phyloP scores from a whole-genome alignment of 441 rosid species.

The Theobroma grandiflorum region DNA sequence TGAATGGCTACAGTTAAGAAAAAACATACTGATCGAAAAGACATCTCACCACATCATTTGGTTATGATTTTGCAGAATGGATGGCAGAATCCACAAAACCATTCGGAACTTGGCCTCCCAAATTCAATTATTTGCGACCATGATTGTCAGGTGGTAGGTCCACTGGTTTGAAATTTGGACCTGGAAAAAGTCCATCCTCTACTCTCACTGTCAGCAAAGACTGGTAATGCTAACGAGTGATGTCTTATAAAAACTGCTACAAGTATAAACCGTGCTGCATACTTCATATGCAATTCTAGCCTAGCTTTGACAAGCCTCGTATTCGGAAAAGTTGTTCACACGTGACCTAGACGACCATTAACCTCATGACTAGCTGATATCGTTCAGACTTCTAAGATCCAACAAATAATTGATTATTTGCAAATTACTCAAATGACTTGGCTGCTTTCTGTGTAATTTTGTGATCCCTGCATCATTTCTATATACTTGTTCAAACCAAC shows the following conservation, averaged over 20 bases:
- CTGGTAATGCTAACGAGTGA: not conserved
- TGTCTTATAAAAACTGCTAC: not conserved
- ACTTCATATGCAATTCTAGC: not conserved
- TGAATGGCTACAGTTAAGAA: not conserved
- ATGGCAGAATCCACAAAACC: conserved; percentile 14
- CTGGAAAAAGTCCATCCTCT: not conserved
- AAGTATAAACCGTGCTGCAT: not conserved
- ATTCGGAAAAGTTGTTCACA: too few species aligned
- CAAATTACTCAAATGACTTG: too few species aligned
- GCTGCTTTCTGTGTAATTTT: not conserved
- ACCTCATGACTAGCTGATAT: too few species aligned
- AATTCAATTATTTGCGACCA: conserved; percentile 36
- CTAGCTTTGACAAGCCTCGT: not conserved
- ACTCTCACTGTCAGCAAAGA: not conserved
- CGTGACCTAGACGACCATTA: too few species aligned
- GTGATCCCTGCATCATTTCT: not conserved
- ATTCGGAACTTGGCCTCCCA: conserved; percentile 23
- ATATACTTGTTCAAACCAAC: not conserved
- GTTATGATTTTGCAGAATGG: conserved; percentile 25
- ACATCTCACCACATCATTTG: conserved; percentile 4
- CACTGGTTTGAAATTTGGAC: conserved; percentile 34
- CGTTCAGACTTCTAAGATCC: not conserved
- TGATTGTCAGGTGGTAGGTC: conserved; percentile 37
- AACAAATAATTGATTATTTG: not conserved
- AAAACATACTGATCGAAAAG: conserved; percentile 27